Evolutionary conservation across 2,329 filamentous ascomycete genomes (phyloP), one percentile per base, ranked within the genome.

Genomic region (Exophiala calicioides): DNA sequence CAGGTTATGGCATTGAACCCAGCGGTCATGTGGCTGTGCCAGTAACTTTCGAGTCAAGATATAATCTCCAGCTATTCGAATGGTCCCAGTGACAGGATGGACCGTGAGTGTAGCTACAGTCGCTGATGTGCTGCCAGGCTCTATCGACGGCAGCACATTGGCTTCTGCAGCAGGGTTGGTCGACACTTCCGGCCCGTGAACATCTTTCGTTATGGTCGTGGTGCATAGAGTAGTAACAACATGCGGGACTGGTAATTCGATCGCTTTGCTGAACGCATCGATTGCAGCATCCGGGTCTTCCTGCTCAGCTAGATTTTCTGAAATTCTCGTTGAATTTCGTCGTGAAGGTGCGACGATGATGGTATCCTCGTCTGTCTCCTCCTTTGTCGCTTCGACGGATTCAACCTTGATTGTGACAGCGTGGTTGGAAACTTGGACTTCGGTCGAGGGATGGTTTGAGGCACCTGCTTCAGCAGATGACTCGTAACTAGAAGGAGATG

Each of bases 1-100:
- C 5, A 48, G 32, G 19, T 86, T 89, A 40, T 82, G 87, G 69
- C 93, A 98, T 53, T 89, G 81, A 33, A 95, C 87, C 91, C 90
- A 97, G 46, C 80, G 62, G 75, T 89, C 74, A 74, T 90, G 75
- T 71, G 85, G 82, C 53, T 90, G 84, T 0, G 83, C 82, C 1
- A 96, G 80, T 0, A 96, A 76, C 9, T 84, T 75, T 1, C 82
- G 78, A 0, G 89, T 95, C 15, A 91, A 81, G 21, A 88, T 84
- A 68, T 97, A 97, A 67, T 93, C 88, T 1, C 87, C 86, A 0
- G 85, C 85, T 0, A 73, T 70, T 23, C 87, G 83, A 33, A 63
- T 60, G 16, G 61, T 60, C 23, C 69, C 57, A 3, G 72, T 54
- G 10, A 55, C 35, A 6, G 56, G 51, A 27, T 55, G 50, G 18